phyloP scores from a whole-genome alignment of 2,329 filamentous ascomycete genomes.

The Aspergillus brasiliensis region DNA sequence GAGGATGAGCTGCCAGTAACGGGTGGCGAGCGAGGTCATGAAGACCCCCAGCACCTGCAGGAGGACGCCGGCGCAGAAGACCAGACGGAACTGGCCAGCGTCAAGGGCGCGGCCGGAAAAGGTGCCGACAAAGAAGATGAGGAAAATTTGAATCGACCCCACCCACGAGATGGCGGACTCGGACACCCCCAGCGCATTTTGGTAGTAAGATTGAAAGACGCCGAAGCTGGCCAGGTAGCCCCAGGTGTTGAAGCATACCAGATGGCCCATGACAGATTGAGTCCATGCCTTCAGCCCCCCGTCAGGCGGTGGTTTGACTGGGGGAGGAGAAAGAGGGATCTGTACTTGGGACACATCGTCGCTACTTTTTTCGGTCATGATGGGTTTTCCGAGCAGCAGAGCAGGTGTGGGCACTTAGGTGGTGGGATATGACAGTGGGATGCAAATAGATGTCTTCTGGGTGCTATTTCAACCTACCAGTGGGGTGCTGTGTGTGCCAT shows the following conservation, averaged over 20 bases:
- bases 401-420: background rate
- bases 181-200: background rate
- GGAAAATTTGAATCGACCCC: conserved; percentile 16
- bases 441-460: background rate
- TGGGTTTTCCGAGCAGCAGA: background rate
- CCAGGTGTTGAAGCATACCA: conserved; percentile 21
- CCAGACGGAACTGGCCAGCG: conserved; percentile 41
- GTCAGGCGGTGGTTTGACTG: conserved; percentile 19
- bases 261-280: conserved; percentile 16
- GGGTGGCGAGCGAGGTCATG: conserved; percentile 16
- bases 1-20: conserved; percentile 21
- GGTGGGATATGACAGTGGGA: background rate
- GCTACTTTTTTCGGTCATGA: background rate
- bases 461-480: background rate
- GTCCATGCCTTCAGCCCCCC: conserved; percentile 26
- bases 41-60: conserved; percentile 34
- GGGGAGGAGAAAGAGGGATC: background rate
- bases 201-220: conserved; percentile 2
- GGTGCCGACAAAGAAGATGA: conserved; percentile 15
- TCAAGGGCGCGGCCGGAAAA: conserved; percentile 42
- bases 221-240: conserved; percentile 15
- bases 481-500: background rate
- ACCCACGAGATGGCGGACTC: conserved; percentile 16
- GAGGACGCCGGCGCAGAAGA: conserved; percentile 28
- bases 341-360: background rate